Percentiles rank a stretch among this genome's conserved stretches.
Conservation (phyloP, 192 early-diverging fungal species). For the Geranomyces variabilis region DNA sequence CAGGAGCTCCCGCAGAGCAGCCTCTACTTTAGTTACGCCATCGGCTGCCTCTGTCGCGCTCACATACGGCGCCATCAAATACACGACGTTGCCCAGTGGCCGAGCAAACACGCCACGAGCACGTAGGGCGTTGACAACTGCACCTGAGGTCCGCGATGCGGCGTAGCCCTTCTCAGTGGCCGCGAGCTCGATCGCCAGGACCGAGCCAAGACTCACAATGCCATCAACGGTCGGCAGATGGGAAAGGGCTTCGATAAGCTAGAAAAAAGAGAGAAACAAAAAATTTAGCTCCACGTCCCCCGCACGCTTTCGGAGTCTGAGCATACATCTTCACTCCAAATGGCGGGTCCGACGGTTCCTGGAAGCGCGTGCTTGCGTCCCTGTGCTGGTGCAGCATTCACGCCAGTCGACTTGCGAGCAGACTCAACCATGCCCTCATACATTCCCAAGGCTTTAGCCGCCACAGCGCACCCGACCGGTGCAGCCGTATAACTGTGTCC, state of each 20-base stretch:
- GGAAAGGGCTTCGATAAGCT: constrained; percentile 54
- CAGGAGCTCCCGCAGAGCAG: no score
- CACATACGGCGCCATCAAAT: constrained; percentile 60
- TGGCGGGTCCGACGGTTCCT: background rate
- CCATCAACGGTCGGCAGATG: constrained; percentile 62
- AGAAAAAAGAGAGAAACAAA: background rate
- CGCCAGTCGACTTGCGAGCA: background rate
- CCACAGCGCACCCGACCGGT: constrained; percentile 78
- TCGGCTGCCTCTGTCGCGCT: no score
- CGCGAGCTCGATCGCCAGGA: constrained; percentile 68
- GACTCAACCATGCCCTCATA: constrained; percentile 39
- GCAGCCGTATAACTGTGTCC: constrained; percentile 85
- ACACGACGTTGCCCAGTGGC: constrained; percentile 78
- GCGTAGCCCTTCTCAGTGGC: constrained; percentile 50
- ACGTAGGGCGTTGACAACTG: constrained; percentile 42
- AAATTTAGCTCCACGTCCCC: no score
- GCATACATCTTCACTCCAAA: constrained; percentile 41
- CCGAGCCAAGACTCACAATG: constrained; percentile 67
- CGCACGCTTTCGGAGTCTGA: no score
- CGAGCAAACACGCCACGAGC: constrained; percentile 61
- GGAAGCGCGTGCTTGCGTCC: background rate
- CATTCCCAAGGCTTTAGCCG: constrained; percentile 56
- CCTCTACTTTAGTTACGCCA: no score
- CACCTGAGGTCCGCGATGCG: constrained; percentile 42
- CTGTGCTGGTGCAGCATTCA: background rate